Conservation (phyloP, 208 protist genomes). For the Naegleria lovaniensis region DNA sequence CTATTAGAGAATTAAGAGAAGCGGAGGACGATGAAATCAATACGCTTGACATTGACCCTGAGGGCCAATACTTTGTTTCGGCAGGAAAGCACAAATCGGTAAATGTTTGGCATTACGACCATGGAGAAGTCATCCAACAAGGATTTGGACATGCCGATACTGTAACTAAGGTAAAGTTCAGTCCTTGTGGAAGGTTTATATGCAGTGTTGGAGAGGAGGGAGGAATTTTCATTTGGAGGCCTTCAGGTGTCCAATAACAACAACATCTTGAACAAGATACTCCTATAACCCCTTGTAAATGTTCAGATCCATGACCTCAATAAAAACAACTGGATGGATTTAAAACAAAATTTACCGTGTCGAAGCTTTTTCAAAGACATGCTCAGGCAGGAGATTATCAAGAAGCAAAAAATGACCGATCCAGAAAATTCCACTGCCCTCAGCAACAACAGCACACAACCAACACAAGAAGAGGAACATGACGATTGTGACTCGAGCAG, state of each 20-base stretch:
- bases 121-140: slow-evolving; percentile 64
- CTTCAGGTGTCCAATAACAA: no score
- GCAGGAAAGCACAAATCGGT: slow-evolving; percentile 80
- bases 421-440: no score
- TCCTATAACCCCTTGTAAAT: no score
- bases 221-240: slow-evolving; percentile 81
- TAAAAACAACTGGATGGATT: no score
- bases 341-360: no score
- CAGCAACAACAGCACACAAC: no score
- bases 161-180: slow-evolving; percentile 77
- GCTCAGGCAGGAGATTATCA: no score
- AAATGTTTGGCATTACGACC: slow-evolving; percentile 89
- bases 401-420: no score
- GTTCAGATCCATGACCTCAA: no score
- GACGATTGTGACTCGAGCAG: not conserved
- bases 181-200: slow-evolving; percentile 73
- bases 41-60: slow-evolving; percentile 69
- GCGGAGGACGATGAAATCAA: slow-evolving; percentile 80
- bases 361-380: no score
- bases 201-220: slow-evolving; percentile 84
- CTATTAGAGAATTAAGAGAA: slow-evolving; percentile 81
- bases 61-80: slow-evolving; percentile 77
- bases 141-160: slow-evolving; percentile 82
- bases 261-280: no score
- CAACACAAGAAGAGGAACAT: no score